phyloP scores from a whole-genome alignment of 805 yeast genomes.

The Myxozyma nipponensis region DNA sequence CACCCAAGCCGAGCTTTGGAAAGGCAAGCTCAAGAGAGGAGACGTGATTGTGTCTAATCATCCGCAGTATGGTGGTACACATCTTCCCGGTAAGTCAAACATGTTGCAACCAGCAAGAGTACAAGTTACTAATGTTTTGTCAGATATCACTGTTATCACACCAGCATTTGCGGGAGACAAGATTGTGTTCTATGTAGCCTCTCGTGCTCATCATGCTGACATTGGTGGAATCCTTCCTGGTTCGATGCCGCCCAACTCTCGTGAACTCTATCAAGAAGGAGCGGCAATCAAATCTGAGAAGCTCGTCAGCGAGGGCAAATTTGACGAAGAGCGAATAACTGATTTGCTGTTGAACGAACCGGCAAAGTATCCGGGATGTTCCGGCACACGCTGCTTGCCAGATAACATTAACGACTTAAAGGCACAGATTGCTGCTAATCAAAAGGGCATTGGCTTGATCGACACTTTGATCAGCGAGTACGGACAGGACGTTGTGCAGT shows the following conservation, averaged over 20 bases:
- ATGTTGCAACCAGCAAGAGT: background rate
- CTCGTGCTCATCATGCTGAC: constrained; percentile 95
- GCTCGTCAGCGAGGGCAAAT: constrained; percentile 64
- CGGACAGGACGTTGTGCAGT: constrained; percentile 53
- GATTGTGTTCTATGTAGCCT: constrained; percentile 82
- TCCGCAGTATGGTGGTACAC: constrained; percentile 83
- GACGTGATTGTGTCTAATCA: constrained; percentile 77
- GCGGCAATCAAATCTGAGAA: constrained; percentile 79
- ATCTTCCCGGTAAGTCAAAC: constrained; percentile 50
- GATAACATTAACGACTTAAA: constrained; percentile 82
- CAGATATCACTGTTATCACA: constrained; percentile 83
- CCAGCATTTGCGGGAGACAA: constrained; percentile 63
- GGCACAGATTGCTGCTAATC: constrained; percentile 87
- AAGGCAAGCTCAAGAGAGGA: constrained; percentile 59
- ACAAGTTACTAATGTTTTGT: background rate
- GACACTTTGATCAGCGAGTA: constrained; percentile 59
- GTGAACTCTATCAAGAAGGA: constrained; percentile 82
- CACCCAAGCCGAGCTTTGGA: constrained; percentile 63
- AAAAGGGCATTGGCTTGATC: constrained; percentile 71
- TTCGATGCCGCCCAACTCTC: constrained; percentile 91
- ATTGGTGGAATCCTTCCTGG: constrained; percentile 92
- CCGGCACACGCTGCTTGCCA: constrained; percentile 78
- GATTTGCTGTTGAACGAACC: constrained; percentile 67
- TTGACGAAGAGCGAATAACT: constrained; percentile 68
- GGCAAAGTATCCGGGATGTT: constrained; percentile 76